Percentiles rank a stretch among this genome's conserved stretches.
These are phyloP conservation scores for Myxozyma lipomycoides DNA, from an alignment of 805 yeast genomes.

Conservation along the genomic window DNA sequence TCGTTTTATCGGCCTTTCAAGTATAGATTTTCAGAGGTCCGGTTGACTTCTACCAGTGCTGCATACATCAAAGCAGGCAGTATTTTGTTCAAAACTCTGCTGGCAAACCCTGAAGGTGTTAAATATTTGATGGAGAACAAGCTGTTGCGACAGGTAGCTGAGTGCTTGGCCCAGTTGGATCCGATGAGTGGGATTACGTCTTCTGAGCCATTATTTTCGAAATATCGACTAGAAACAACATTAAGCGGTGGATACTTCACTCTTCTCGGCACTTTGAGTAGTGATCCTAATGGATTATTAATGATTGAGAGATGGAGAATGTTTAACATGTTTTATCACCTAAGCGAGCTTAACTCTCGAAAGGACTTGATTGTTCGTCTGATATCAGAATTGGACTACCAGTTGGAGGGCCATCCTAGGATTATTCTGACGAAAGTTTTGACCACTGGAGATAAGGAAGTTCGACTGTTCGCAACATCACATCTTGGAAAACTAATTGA, in stretches of 20 bases:
- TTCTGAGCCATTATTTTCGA: constrained; percentile 68
- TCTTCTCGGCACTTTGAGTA: constrained; percentile 69
- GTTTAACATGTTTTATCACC: constrained; percentile 72
- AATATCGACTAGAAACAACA: constrained; percentile 55
- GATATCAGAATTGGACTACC: constrained; percentile 59
- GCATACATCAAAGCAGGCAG: constrained; percentile 70
- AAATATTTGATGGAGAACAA: constrained; percentile 67
- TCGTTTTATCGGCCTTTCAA: constrained; percentile 92
- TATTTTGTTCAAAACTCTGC: constrained; percentile 61
- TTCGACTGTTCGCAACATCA: constrained; percentile 57
- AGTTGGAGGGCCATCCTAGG: constrained; percentile 60
- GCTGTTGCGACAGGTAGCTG: constrained; percentile 81
- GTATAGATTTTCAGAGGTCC: constrained; percentile 61
- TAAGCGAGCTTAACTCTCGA: constrained; percentile 52
- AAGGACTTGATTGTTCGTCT: constrained; percentile 56
- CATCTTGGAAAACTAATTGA: constrained; percentile 40
- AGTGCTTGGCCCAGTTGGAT: constrained; percentile 79
- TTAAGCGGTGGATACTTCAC: constrained; percentile 72
- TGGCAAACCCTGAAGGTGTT: constrained; percentile 62
- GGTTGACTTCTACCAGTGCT: constrained; percentile 49
- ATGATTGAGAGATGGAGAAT: constrained; percentile 79
- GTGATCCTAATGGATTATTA: constrained; percentile 56
- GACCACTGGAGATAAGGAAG: constrained; percentile 48
- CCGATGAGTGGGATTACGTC: constrained; percentile 72
- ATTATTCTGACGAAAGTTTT: constrained; percentile 63